Evolutionary conservation across 2,329 filamentous ascomycete genomes (phyloP).

Genomic region (Colletotrichum sidae): DNA sequence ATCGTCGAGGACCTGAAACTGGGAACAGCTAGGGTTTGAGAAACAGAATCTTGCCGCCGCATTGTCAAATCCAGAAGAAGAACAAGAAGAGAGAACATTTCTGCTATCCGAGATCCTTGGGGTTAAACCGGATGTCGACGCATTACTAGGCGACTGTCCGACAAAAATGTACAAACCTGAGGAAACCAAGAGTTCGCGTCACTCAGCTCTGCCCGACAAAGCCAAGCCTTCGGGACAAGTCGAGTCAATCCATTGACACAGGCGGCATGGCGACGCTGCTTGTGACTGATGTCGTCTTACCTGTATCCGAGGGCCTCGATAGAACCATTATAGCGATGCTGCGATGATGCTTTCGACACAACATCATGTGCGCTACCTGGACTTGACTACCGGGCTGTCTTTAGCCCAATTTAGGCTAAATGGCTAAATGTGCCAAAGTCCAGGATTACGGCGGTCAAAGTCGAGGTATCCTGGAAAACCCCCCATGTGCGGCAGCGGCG

Average conservation of each 20-base stretch:
- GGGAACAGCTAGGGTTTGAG: no score
- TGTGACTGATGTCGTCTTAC: no score
- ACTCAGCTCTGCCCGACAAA: not conserved
- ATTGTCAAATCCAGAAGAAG: not conserved
- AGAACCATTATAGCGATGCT: not conserved
- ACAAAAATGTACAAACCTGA: no score
- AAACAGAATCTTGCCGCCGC: no score
- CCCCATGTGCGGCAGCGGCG: constrained; percentile 22
- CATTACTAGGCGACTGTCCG: no score
- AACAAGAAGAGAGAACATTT: not conserved
- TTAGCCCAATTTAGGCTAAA: constrained; percentile 35
- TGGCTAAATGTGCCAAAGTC: constrained; percentile 21
- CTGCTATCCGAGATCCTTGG: constrained; percentile 6
- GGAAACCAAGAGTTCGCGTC: not conserved
- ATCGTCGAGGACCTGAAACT: no score
- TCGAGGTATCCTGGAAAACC: constrained; percentile 13
- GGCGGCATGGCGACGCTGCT: no score
- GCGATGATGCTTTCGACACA: constrained; percentile 9
- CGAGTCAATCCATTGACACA: no score
- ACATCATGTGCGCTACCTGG: constrained; percentile 12
- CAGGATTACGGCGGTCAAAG: constrained; percentile 12
- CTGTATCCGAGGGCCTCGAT: no score
- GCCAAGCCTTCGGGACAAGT: no score
- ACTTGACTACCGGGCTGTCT: constrained; percentile 11
- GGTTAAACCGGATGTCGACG: no score